Percentiles rank a stretch among this genome's conserved stretches.
Conservation (phyloP, 2,329 filamentous ascomycete species). For the Parafenestella ontariensis region DNA sequence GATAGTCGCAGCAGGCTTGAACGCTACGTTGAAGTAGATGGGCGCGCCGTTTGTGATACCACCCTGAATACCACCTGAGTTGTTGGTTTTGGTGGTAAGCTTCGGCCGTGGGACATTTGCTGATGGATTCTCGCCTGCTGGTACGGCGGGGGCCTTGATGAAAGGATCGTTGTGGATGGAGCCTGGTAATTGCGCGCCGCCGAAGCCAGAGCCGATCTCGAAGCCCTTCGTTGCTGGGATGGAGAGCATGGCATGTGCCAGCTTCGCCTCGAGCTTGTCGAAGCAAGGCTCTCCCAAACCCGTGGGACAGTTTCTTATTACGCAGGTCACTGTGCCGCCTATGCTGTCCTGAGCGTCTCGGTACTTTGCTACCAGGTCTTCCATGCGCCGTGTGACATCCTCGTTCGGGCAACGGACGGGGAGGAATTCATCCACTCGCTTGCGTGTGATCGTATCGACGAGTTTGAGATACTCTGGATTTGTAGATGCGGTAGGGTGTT, state of each 20-base stretch:
- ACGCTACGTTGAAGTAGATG: slow-evolving; percentile 93
- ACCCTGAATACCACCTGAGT: slow-evolving; percentile 93
- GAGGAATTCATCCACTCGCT: slow-evolving; percentile 81
- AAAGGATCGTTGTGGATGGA: slow-evolving; percentile 94
- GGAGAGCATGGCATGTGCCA: slow-evolving; percentile 92
- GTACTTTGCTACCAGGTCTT: slow-evolving; percentile 77
- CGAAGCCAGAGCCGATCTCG: slow-evolving; percentile 92
- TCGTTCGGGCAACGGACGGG: slow-evolving; percentile 85
- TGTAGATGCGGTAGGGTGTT: slow-evolving; percentile 70
- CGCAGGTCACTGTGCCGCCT: slow-evolving; percentile 92
- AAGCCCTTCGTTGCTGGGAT: slow-evolving; percentile 97
- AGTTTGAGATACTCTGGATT: slow-evolving; percentile 82
- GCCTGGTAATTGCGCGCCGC: slow-evolving; percentile 82
- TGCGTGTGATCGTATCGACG: slow-evolving; percentile 73
- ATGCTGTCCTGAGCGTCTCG: slow-evolving; percentile 85
- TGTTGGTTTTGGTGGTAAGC: slow-evolving; percentile 89
- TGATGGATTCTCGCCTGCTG: slow-evolving; percentile 55
- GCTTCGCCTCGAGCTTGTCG: slow-evolving; percentile 90
- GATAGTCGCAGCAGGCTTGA: slow-evolving; percentile 96
- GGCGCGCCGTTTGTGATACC: slow-evolving; percentile 92
- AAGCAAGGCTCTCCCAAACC: slow-evolving; percentile 94
- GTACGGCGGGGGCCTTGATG: slow-evolving; percentile 62
- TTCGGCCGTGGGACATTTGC: slow-evolving; percentile 58
- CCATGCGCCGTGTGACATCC: slow-evolving; percentile 73
- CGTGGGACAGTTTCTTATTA: slow-evolving; percentile 83